These are phyloP conservation scores for Hysterium pulicare DNA, from an alignment of 2,329 filamentous ascomycete species.

Conservation along the genomic window DNA sequence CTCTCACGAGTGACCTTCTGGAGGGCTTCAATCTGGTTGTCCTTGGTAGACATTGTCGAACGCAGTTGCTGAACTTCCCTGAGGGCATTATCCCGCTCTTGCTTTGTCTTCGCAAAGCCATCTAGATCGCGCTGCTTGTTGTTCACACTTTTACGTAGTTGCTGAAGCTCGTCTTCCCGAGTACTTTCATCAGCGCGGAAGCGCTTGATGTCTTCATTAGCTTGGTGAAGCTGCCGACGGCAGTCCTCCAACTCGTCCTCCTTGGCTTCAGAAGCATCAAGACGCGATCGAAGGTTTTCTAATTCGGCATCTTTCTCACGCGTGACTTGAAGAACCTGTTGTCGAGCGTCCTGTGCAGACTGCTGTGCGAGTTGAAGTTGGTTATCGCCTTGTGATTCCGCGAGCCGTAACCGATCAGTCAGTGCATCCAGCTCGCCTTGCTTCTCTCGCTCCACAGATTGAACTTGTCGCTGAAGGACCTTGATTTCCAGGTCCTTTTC, in stretches of 20 bases:
- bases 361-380: constrained; percentile 40
- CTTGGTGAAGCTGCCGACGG: constrained; percentile 32
- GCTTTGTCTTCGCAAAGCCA: constrained; percentile 21
- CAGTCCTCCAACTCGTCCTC: constrained; percentile 36
- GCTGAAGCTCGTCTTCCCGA: constrained; percentile 31
- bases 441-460: constrained; percentile 29
- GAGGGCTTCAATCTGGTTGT: constrained; percentile 33
- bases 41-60: constrained; percentile 26
- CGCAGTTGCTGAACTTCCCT: constrained; percentile 30
- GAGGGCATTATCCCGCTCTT: constrained; percentile 32
- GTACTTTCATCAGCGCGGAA: constrained; percentile 24
- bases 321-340: constrained; percentile 35
- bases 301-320: constrained; percentile 39
- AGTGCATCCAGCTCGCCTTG: constrained; percentile 41
- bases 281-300: constrained; percentile 31
- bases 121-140: constrained; percentile 31
- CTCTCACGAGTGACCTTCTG: constrained; percentile 33
- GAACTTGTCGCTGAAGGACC: constrained; percentile 31
- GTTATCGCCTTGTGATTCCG: constrained; percentile 39
- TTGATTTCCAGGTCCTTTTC: constrained; percentile 38
- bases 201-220: constrained; percentile 31
- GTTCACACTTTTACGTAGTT: constrained; percentile 25
- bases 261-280: constrained; percentile 33
- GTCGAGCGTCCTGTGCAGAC: constrained; percentile 36
- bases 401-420: constrained; percentile 37